Percentiles rank a stretch among this genome's conserved stretches.
Evolutionary conservation across 306 rosid genomes (phyloP).

Genomic region (Quercus agrifolia): DNA sequence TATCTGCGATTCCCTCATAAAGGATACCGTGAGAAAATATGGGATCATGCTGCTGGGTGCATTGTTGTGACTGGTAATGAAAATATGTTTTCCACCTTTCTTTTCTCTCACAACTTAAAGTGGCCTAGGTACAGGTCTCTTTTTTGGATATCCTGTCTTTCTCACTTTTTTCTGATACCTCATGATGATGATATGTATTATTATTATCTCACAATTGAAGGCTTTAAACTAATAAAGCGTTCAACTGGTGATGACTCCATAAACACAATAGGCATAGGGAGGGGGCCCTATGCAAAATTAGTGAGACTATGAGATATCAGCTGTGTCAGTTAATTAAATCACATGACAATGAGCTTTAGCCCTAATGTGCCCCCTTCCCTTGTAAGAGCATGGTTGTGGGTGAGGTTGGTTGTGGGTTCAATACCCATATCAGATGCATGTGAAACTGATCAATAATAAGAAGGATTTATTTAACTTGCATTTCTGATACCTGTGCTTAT

Average conservation of each 20-base stretch:
- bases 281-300: no score
- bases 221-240: no score
- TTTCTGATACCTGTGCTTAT: background rate
- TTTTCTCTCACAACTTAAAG: background rate
- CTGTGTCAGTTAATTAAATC: no score
- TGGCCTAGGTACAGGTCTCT: background rate
- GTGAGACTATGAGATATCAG: no score
- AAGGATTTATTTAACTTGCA: background rate
- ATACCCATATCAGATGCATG: no score
- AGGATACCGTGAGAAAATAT: constrained; percentile 93
- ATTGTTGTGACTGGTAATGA: constrained; percentile 80
- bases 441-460: no score
- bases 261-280: no score
- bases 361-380: no score
- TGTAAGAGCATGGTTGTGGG: no score
- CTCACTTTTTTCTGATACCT: background rate
- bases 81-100: background rate
- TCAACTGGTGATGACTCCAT: no score
- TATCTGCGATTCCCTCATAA: constrained; percentile 83
- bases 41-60: constrained; percentile 99
- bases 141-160: background rate
- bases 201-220: background rate
- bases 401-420: no score
- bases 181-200: background rate
- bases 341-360: no score